Evolutionary conservation across 805 yeast genomes (phyloP).

Genomic region (Candida ponderosae): DNA sequence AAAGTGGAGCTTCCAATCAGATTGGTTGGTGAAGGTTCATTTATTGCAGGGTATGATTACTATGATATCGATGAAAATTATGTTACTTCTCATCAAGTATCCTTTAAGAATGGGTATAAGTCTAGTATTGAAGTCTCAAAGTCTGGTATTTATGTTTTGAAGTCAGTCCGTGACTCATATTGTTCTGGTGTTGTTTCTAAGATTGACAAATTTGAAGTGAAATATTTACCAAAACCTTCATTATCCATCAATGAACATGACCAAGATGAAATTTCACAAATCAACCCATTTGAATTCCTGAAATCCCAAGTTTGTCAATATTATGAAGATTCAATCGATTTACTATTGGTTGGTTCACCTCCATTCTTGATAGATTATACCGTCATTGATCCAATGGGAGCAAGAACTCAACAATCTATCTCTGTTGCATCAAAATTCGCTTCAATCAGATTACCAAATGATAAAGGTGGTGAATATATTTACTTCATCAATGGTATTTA

Average conservation of each 20-base stretch:
- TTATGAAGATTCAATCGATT: slow-evolving; percentile 38
- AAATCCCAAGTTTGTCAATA: slow-evolving; percentile 40
- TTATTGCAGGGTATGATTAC: slow-evolving; percentile 28
- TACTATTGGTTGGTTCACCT: slow-evolving; percentile 47
- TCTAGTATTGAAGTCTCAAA: slow-evolving; percentile 28
- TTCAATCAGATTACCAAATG: slow-evolving; percentile 34
- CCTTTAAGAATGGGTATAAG: slow-evolving; percentile 17
- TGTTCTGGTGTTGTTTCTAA: slow-evolving; percentile 39
- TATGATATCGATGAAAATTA: slow-evolving; percentile 20
- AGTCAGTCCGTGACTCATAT: slow-evolving; percentile 38
- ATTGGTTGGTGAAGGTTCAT: slow-evolving; percentile 52
- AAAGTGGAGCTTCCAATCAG: slow-evolving; percentile 49
- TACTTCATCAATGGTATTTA: slow-evolving; percentile 54
- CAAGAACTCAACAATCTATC: slow-evolving; percentile 24
- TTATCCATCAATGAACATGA: slow-evolving; percentile 30
- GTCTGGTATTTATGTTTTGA: slow-evolving; percentile 41
- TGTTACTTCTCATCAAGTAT: slow-evolving; percentile 14
- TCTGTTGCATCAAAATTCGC: slow-evolving; percentile 48
- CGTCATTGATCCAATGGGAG: slow-evolving; percentile 51
- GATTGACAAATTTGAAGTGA: slow-evolving; percentile 27
- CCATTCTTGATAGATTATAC: slow-evolving; percentile 69
- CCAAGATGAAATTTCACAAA: slow-evolving; percentile 19
- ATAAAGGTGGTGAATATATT: slow-evolving; percentile 51
- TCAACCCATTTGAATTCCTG: slow-evolving; percentile 18
- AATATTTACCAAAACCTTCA: slow-evolving; percentile 39